Evolutionary conservation across 345 rosid genomes (phyloP), one percentile per base, ranked within the genome.

Genomic region (Camelina neglecta): DNA sequence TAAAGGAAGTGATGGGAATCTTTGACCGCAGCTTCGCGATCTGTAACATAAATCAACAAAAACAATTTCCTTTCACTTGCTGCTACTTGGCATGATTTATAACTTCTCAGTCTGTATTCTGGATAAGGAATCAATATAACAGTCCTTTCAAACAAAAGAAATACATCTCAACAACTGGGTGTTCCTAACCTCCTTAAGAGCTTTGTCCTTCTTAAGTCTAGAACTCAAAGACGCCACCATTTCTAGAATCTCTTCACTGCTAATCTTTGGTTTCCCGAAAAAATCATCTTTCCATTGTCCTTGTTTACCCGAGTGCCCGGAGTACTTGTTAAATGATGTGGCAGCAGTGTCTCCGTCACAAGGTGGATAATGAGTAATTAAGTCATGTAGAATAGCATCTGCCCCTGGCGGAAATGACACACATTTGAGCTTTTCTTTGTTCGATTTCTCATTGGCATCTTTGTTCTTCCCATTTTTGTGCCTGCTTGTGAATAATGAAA

Each of bases 1-100:
- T 81, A 76, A 85, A 89, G 31, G 92, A 85, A 63, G 93, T 82
- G 74, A 94, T 94, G 69, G 98, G 98, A 64, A 94, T 96, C 86
- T 79, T 90, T 69, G 82, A 84, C 79, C 92, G 88, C 74, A 58
- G 58, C 77, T 83, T 83, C 82, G 81, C 42, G 77, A 92, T 85
- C 98, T 90, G 91, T 85, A 29, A 29, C 55, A 78, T 48, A 58
- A 85, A 67, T 55, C 65, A 79, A 81, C 29, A 69, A 20, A 76
- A 74, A 74, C 31, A 38, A 47, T 48, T 60, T 76, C 36, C 60
- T 55, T 26, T 67, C 66, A 74, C 64, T 67, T 67, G 45, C 51
- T 18, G 79, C 69, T 48, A 76, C 54, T 39, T 60, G 66, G 38
- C 70, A 65, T 55, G 65, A 45, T 60, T 18, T 67, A 47, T 61